Evolutionary conservation across 2,329 filamentous ascomycete genomes (phyloP), one percentile per base, ranked within the genome.

Genomic region (Alternaria angustiovoidea): DNA sequence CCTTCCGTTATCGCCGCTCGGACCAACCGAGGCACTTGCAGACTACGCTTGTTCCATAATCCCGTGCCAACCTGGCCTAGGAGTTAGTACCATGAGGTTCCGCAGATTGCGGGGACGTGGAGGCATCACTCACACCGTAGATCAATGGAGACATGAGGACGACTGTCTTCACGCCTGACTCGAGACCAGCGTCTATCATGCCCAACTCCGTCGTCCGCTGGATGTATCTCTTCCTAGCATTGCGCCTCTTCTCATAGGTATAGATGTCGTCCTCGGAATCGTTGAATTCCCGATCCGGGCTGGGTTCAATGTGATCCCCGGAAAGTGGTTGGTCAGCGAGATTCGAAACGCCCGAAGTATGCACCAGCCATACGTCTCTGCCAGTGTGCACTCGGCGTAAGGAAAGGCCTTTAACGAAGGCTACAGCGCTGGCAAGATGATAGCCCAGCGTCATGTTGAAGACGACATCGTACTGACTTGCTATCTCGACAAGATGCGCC

Each of bases 1-100:
- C 49, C 49, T 42, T 52, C 49, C 14, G 49, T 18, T n/a, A 52
- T 42, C 26, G 49, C 49, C 49, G 49, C 49, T 32, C 28, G 38
- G 49, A 24, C 49, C 49, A 52, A 52, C 5, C 49, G 49, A 16
- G 49, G 38, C 38, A 52, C 38, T 52, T 52, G 49, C 38, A 52
- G 36, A 52, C 38, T 52, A 34, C 49, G 49, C 49, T 52, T 52
- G 38, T 52, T 52, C 38, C 36, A 52, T n/a, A 52, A 52, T 24
- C 26, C 49, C 9, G 38, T 43, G 38, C 49, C 49, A 34, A 42
- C 24, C 38, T 52, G 26, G 24, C 26, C 24, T 5, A 41, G 9
- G 6, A 43, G 24, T 52, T 20, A 42, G n/a, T 41, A 43, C 16
- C 18, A 18, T 30, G 38, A n/a, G 38, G 38, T 12, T 8, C 18